Evolutionary conservation across 768 basidiomycete genomes (phyloP), one percentile per base, ranked within the genome.

Genomic region (Heimioporus sp.): DNA sequence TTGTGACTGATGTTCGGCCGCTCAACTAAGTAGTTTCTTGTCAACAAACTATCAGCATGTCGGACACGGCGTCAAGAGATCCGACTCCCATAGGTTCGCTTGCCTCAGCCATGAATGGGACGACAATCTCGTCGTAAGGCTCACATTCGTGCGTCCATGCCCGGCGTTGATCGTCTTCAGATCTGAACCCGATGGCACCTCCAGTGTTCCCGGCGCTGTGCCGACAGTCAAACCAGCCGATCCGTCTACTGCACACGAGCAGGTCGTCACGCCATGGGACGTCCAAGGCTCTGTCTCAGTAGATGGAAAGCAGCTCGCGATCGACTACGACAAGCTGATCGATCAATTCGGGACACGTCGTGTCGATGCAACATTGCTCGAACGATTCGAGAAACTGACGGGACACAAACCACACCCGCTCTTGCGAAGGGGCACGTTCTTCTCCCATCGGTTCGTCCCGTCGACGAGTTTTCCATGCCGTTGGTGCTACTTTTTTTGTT

Each of bases 261-360:
- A 98, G 68, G 78, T 93, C 48, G 86, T 99, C 41, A 98, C 97
- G 0, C 97, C 97, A 15, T 99, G 97, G 91, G 93, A 98, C 59
- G 97, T 98, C 8, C 88, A 96, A 60, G 97, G 96, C 46, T 86
- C 84, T 28, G 87, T 97, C 10, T 82, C 90, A 6, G 79, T 73
- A 19, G 92, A 97, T 61, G 97, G 97, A 49, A 87, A 89, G 63
- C 87, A 97, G 73, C 85, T 85, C 49, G 93, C 83, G 46, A 98
- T 98, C 70, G 91, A 99, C 73, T 99, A 99, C 62, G 90, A 96
- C 73, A 98, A 97, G 76, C 80, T 98, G 55, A 76, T 98, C 50
- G 82, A 82, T 63, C 90, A 97, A 67, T 99, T 99, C 64, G 97
- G 97, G 42, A 98, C 97, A 11, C 83, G 86, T 43, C 74, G 83